phyloP scores from a whole-genome alignment of 345 rosid species.

The Dimocarpus longan region DNA sequence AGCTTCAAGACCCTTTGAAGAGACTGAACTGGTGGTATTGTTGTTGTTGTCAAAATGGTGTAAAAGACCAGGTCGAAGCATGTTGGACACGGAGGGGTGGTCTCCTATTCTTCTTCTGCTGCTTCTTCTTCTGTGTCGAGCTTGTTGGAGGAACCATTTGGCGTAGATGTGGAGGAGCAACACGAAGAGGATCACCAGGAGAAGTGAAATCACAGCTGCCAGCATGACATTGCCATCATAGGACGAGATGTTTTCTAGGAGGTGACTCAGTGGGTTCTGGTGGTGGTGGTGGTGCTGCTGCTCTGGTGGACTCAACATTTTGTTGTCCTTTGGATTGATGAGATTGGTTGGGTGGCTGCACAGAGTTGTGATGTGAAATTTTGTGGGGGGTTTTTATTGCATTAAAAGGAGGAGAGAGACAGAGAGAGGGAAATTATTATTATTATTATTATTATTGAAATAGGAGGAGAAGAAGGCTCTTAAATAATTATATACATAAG shows the following conservation, averaged over 20 bases:
- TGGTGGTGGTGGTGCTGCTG: not conserved
- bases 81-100: constrained; percentile 19
- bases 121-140: constrained; percentile 33
- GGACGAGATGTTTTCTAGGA: constrained; percentile 54
- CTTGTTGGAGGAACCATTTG: constrained; percentile 58
- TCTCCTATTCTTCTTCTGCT: not conserved
- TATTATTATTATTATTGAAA: not conserved
- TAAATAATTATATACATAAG: not conserved
- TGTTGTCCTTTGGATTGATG: not conserved
- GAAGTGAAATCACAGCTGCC: constrained; percentile 72
- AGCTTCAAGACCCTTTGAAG: constrained; percentile 60
- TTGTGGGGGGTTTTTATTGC: not conserved
- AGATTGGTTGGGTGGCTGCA: not conserved
- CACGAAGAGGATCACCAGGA: constrained; percentile 74
- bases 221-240: constrained; percentile 69
- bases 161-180: constrained; percentile 85
- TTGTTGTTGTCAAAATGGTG: constrained; percentile 29
- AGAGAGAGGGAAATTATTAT: not conserved
- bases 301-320: constrained; percentile 26
- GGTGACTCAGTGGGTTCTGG: constrained; percentile 27
- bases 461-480: not conserved
- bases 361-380: not conserved
- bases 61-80: constrained; percentile 26
- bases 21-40: not conserved
- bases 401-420: not conserved